Conservation (phyloP, 1,284 basidiomycete genomes). For the Ganoderma boninense region DNA sequence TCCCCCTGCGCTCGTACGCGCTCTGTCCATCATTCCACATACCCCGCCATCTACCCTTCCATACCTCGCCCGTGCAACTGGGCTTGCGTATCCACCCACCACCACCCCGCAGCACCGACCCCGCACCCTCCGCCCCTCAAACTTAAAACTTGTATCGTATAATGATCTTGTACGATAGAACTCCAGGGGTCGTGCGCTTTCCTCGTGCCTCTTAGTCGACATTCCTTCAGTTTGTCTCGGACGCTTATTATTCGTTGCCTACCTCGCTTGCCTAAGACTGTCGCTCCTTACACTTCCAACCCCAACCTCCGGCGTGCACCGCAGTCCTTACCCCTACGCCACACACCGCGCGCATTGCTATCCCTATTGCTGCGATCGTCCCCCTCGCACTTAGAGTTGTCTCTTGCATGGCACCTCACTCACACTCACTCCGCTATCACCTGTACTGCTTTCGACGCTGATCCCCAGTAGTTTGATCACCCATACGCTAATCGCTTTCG, state of each 20-base stretch:
- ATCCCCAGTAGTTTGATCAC: slow-evolving; percentile 20
- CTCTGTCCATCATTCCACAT: not conserved
- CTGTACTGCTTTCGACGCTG: slow-evolving; percentile 34
- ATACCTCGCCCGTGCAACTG: not conserved
- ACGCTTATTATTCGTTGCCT: slow-evolving; percentile 23
- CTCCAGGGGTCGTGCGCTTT: slow-evolving; percentile 26
- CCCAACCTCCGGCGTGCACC: slow-evolving; percentile 1
- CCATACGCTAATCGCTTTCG: slow-evolving; percentile 2
- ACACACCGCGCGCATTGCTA: slow-evolving; percentile 7
- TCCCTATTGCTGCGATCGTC: not conserved
- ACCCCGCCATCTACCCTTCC: not conserved
- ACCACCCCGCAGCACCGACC: slow-evolving; percentile 13
- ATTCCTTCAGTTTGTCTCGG: slow-evolving; percentile 19
- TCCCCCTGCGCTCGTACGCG: not conserved
- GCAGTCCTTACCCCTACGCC: slow-evolving; percentile 16
- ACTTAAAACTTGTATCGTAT: slow-evolving; percentile 32
- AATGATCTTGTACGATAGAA: slow-evolving; percentile 29
- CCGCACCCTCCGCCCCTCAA: slow-evolving; percentile 11
- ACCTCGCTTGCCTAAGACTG: slow-evolving; percentile 15
- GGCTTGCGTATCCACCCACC: not conserved
- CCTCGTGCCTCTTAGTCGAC: slow-evolving; percentile 31
- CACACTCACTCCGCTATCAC: slow-evolving; percentile 30
- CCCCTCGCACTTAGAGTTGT: not conserved
- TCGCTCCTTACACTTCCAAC: slow-evolving; percentile 5
- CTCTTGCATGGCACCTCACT: slow-evolving; percentile 5